These are phyloP conservation scores for Phytophthora podocarpi DNA, from an alignment of 352 stramenopile genomes.

Conservation along the genomic window DNA sequence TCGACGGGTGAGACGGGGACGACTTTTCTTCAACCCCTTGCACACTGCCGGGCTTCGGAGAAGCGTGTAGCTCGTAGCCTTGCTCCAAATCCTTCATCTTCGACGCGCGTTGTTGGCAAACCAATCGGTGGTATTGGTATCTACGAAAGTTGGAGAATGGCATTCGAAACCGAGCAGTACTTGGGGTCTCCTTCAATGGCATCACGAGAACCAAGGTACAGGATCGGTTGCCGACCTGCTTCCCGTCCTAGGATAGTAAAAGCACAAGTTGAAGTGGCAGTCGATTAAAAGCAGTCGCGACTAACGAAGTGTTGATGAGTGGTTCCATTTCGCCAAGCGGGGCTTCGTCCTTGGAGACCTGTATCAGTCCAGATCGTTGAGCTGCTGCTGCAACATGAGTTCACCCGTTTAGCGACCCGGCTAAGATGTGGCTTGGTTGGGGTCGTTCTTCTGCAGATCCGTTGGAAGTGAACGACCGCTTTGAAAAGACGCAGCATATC, in stretches of 20 bases:
- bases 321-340: constrained; percentile 13
- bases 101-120: not conserved
- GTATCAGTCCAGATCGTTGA: constrained; percentile 7
- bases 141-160: constrained; percentile 16
- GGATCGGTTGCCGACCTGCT: too few species aligned
- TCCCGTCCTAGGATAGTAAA: not conserved
- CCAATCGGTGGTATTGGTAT: not conserved
- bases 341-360: not conserved
- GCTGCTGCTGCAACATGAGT: too few species aligned
- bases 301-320: constrained; percentile 24
- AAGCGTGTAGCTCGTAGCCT: constrained; percentile 28
- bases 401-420: too few species aligned
- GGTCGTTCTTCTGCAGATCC: not conserved
- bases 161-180: too few species aligned
- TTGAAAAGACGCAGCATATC: constrained; percentile 25
- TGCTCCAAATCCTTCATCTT: constrained; percentile 29
- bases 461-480: not conserved
- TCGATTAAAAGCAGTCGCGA: not conserved
- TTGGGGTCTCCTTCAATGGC: too few species aligned
- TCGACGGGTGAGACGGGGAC: constrained; percentile 29
- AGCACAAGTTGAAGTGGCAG: constrained; percentile 18
- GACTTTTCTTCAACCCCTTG: constrained; percentile 3
- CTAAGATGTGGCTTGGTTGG: too few species aligned
- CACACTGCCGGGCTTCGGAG: constrained; percentile 18
- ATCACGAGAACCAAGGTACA: too few species aligned